These are phyloP conservation scores for Botrytis byssoidea DNA, from an alignment of 2,329 filamentous ascomycete genomes.

Conservation along the genomic window DNA sequence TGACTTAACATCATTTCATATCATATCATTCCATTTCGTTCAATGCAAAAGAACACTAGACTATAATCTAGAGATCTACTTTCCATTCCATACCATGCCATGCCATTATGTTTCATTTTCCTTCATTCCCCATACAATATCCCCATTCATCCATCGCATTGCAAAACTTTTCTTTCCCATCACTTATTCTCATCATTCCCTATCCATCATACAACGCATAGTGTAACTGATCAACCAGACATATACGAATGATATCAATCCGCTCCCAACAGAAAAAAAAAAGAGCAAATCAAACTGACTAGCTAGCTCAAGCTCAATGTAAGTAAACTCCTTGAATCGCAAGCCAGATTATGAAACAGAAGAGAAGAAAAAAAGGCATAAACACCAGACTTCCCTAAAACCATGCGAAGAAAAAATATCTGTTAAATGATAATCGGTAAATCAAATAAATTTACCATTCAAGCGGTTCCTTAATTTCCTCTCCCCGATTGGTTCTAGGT, in stretches of 20 bases:
- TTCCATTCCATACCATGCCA: background rate
- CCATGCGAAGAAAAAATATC: background rate
- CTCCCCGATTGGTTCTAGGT: constrained; percentile 81
- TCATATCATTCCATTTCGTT: background rate
- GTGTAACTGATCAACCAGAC: background rate
- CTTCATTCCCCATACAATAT: background rate
- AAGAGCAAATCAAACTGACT: background rate
- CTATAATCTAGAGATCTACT: background rate
- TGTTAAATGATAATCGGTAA: background rate
- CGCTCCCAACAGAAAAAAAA: constrained; percentile 5
- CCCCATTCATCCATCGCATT: background rate
- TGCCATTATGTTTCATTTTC: background rate
- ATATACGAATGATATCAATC: background rate
- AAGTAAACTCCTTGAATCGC: background rate
- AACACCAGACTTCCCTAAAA: background rate
- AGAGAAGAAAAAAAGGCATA: background rate
- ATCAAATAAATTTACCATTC: constrained; percentile 62
- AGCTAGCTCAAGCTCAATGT: background rate
- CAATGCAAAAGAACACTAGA: background rate
- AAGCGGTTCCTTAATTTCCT: constrained; percentile 77
- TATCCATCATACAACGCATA: background rate
- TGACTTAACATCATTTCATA: background rate
- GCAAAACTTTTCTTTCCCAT: background rate
- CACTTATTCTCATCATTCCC: background rate
- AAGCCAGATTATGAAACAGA: background rate